These are phyloP conservation scores for Claviceps lovelessii DNA, from an alignment of 2,329 filamentous ascomycete genomes.

Conservation along the genomic window DNA sequence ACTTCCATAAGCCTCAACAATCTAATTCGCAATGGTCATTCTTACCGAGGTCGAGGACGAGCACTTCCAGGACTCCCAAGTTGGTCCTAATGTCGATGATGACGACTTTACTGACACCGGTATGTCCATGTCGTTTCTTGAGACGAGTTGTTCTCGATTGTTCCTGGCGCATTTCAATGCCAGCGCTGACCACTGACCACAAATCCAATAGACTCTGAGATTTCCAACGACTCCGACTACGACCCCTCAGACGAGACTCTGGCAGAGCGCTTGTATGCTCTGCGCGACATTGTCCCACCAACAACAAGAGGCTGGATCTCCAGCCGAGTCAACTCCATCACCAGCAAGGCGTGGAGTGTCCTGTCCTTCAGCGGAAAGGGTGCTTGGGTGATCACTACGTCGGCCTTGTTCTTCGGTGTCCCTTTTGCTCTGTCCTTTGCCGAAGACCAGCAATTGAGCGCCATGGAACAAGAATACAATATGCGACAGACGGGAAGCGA, in stretches of 20 bases:
- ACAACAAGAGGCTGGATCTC: conserved; percentile 55
- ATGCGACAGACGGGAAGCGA: conserved; percentile 88
- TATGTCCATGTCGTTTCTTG: conserved; percentile 27
- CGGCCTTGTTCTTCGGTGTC: conserved; percentile 76
- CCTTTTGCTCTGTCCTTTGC: conserved; percentile 86
- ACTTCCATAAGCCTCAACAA: background rate
- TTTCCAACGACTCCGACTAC: conserved; percentile 66
- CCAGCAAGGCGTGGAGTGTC: conserved; percentile 33
- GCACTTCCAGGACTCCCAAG: conserved; percentile 65
- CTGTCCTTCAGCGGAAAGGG: conserved; percentile 68
- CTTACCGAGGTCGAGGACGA: conserved; percentile 95
- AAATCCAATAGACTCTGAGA: conserved; percentile 52
- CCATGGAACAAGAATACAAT: conserved; percentile 95
- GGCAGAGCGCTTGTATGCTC: conserved; percentile 54
- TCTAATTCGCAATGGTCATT: conserved; percentile 62
- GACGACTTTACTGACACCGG: conserved; percentile 91
- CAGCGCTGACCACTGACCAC: conserved; percentile 1
- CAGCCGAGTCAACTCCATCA: conserved; percentile 43
- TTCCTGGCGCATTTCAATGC: no score
- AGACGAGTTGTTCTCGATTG: background rate
- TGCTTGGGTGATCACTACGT: conserved; percentile 82
- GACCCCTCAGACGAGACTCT: conserved; percentile 45
- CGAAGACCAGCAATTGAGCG: conserved; percentile 91
- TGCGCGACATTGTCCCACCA: conserved; percentile 64
- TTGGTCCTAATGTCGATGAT: conserved; percentile 64